Conservation (phyloP, 2,329 filamentous ascomycete genomes). For the Sordariomycetes sp. region DNA sequence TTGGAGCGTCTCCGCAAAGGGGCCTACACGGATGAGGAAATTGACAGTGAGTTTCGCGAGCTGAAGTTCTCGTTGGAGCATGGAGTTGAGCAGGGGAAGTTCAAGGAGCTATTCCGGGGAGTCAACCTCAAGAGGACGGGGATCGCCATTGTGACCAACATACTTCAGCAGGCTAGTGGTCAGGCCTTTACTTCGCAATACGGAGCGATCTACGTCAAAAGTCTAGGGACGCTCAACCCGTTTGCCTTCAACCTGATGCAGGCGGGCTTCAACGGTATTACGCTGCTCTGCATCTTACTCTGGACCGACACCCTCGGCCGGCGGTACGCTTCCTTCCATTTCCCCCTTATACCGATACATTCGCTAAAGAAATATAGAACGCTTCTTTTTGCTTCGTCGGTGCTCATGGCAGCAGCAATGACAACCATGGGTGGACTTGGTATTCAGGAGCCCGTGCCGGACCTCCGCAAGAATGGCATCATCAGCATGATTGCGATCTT, state of each 20-base stretch:
- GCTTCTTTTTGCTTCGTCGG: slow-evolving; percentile 13
- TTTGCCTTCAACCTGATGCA: slow-evolving; percentile 10
- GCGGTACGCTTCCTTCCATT: too few species aligned
- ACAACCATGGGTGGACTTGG: slow-evolving; percentile 23
- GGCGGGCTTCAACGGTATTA: slow-evolving; percentile 7
- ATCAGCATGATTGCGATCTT: slow-evolving; percentile 18
- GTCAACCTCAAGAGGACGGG: slow-evolving; percentile 12
- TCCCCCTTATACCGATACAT: too few species aligned
- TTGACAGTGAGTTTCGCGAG: slow-evolving; percentile 9
- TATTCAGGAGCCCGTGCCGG: slow-evolving; percentile 6
- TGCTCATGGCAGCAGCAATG: slow-evolving; percentile 13
- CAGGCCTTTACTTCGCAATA: slow-evolving; percentile 16
- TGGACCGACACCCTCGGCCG: slow-evolving; percentile 8
- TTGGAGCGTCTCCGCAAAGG: slow-evolving; percentile 13
- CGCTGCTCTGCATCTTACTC: slow-evolving; percentile 4
- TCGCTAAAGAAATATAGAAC: too few species aligned
- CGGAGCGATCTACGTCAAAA: slow-evolving; percentile 17
- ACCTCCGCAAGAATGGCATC: slow-evolving; percentile 13
- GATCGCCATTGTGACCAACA: slow-evolving; percentile 14
- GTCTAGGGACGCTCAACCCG: slow-evolving; percentile 16
- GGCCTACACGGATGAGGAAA: slow-evolving; percentile 14
- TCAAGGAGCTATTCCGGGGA: slow-evolving; percentile 8
- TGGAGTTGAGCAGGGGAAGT: slow-evolving; percentile 9
- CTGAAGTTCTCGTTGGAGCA: slow-evolving; percentile 11
- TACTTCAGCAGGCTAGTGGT: slow-evolving; percentile 18